Evolutionary conservation across 2,329 filamentous ascomycete genomes (phyloP).

Genomic region (Venturia carpophila): DNA sequence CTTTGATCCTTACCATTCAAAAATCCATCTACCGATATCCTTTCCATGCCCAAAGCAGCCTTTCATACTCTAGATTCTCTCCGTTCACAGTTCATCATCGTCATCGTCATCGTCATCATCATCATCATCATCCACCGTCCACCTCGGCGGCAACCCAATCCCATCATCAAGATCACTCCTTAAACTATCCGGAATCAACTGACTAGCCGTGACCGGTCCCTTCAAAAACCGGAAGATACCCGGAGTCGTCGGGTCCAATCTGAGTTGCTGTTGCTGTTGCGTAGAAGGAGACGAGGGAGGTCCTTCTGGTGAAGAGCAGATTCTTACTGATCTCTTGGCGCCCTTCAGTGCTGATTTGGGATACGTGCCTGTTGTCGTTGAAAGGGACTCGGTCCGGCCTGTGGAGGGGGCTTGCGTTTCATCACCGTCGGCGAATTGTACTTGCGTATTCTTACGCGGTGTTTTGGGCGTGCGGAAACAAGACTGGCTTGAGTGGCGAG

Average conservation of each 20-base stretch:
- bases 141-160: conserved; percentile 14
- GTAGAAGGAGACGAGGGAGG: neutral
- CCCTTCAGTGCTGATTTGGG: neutral
- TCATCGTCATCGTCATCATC: neutral
- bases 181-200: conserved; percentile 15
- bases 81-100: conserved; percentile 4
- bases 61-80: neutral
- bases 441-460: neutral
- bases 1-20: too few relatives aligned
- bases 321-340: neutral
- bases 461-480: neutral
- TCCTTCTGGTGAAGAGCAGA: neutral
- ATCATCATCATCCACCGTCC: neutral
- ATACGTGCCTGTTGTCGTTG: neutral
- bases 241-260: neutral
- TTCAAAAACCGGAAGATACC: neutral
- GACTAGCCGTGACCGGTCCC: conserved; percentile 7
- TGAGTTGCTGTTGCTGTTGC: neutral
- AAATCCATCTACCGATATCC: too few relatives aligned
- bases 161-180: conserved; percentile 4
- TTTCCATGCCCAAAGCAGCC: neutral
- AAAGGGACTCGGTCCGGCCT: neutral
- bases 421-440: neutral
- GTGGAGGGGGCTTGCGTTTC: neutral
- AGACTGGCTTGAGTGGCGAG: neutral